Percentiles rank a stretch among this genome's conserved stretches.
Evolutionary conservation across 495 filamentous ascomycete species (phyloP).

Genomic region (Aspergillus coremiiformis): DNA sequence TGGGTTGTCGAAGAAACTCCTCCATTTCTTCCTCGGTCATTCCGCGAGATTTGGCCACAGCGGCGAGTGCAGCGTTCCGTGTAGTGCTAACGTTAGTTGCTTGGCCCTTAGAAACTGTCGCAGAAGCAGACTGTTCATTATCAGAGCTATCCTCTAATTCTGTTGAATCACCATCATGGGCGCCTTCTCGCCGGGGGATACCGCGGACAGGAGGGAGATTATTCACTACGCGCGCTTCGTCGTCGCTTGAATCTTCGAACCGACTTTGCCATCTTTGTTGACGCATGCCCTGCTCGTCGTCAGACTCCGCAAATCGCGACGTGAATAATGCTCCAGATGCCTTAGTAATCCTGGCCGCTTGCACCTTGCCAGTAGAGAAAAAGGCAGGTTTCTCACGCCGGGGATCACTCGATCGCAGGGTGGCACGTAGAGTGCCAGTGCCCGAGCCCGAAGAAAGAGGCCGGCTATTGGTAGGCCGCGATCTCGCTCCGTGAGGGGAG

Average conservation of each 20-base stretch:
- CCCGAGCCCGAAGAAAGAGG: constrained; percentile 28
- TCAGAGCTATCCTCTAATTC: constrained; percentile 60
- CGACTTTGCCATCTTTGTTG: constrained; percentile 53
- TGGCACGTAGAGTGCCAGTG: constrained; percentile 39
- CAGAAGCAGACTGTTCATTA: constrained; percentile 23
- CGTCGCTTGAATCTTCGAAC: constrained; percentile 78
- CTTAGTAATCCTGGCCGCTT: constrained; percentile 30
- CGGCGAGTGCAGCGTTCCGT: constrained; percentile 32
- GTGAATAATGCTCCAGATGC: constrained; percentile 10
- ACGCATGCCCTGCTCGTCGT: constrained; percentile 55
- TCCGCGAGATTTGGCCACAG: constrained; percentile 34
- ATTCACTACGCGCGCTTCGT: constrained; percentile 41
- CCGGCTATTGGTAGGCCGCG: constrained; percentile 21
- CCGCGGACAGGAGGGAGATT: constrained; percentile 54
- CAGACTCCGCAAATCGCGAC: constrained; percentile 59
- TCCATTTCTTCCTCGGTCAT: constrained; percentile 37
- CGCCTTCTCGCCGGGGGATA: constrained; percentile 48
- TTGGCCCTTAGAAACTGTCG: constrained; percentile 3
- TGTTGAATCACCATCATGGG: constrained; percentile 56
- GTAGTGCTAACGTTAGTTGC: constrained; percentile 6
- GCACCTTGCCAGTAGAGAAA: constrained; percentile 41
- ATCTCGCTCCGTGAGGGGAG: constrained; percentile 23
- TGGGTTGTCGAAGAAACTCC: constrained; percentile 31
- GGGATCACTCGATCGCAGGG: constrained; percentile 36
- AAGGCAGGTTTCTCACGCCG: constrained; percentile 36